Base-by-base conservation (phyloP, 2,329 filamentous ascomycete genomes). In the Cryphonectria carpinicola region DNA sequence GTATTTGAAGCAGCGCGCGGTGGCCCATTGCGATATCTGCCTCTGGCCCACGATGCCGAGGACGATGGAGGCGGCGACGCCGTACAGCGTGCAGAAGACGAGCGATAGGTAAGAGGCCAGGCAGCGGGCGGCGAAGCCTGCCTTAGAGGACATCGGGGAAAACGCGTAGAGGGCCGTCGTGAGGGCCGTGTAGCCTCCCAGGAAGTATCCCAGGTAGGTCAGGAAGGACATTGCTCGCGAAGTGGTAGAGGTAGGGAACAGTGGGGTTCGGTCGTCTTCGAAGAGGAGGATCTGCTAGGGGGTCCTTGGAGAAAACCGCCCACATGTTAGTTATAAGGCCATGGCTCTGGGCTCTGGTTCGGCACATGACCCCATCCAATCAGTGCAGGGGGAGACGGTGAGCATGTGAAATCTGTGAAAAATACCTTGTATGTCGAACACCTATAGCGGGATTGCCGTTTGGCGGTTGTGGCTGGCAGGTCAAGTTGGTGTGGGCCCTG, bases 21-120 rank as follows among this genome's bases (percentile, higher is more conserved):
- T 89, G 54, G 93, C 89, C 93, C 94, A 98, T 85, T 98, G 96
- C 39, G 93, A 89, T 74, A 94, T 88, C 69, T 92, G 90, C 71
- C 90, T 90, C 76, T 92, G 88, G 71, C 94, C 94, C 65, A 90
- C 76, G 22, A 93, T 76, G 63, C 92, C 90, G 73, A 98, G 86
- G 71, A 88, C 77, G 72, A 95, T 87, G 61, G 92, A 94, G 39
- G 90, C 90, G 63, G 93, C 72, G 71, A 93, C 92, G 72, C 95
- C 96, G 81, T 93, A 97, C 76, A 85, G 80, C 39, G 95, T 88
- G 80, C 79, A 85, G 68, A 86, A 74, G 68, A 91, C 77, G 65
- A 94, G 81, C 52, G 86, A 84, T 73, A 92, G 82, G 79, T 93
- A 93, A 64, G 87, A 85, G 75, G 89, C 89, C 74, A 93, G 84